Evolutionary conservation across 345 rosid species (phyloP), one percentile per base, ranked within the genome.

Genomic region (Viola odorata): DNA sequence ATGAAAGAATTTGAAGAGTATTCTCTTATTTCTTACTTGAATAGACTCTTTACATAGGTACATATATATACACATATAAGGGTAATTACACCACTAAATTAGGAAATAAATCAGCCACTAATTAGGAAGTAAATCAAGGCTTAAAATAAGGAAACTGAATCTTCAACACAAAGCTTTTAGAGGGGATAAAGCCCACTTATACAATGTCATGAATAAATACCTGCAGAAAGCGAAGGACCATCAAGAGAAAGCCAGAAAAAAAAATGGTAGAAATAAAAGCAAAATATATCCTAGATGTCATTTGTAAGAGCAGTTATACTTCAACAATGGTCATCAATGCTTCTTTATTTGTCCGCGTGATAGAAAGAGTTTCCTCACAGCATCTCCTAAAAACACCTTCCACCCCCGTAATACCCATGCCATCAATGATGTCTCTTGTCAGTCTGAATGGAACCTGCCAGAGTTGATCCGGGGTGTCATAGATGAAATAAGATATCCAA

Each of bases 121-220:
- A 23, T 23, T 23, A 23, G 32, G 32, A 23, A 23, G 32, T 23
- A 23, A 23, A 23, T 23, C 32, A 23, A 23, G 32, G 2, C 32
- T 23, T 23, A 23, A 23, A 23, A 23, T 23, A 23, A 23, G 32
- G 2, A 23, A 23, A 23, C 32, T 23, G 32, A 23, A 23, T 23
- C 32, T 23, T 23, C 32, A 23, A 23, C 32, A 23, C n/a, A n/a
- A n/a, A 61, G 99, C 99, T 70, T 94, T 94, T 45, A 94, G 76
- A 59, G 96, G 97, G 63, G 97, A 90, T 65, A 90, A 73, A 61
- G 99, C 99, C 99, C 99, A 92, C 70, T 92, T 90, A 77, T 92
- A 92, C 54, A 94, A 78, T 53, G 74, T 94, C 97, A 81, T 94
- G 97, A 70, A 94, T 94, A 69, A 94, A 94, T 52, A 92, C 99